Percentiles rank a stretch among this genome's conserved stretches.
Conservation (phyloP, 495 filamentous ascomycete genomes). For the Penicillium chermesinum region DNA sequence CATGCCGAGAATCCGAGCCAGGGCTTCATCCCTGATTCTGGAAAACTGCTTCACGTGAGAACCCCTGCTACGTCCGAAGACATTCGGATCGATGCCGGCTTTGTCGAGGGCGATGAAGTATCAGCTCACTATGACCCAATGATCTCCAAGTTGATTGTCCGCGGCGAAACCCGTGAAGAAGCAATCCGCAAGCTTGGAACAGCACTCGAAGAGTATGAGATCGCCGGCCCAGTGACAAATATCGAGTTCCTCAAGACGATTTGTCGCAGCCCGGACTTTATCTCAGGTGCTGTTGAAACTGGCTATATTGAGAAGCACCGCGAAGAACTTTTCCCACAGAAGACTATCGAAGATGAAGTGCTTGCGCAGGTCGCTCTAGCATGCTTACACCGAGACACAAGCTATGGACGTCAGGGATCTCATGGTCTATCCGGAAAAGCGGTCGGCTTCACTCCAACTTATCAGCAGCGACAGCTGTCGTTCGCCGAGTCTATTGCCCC, state of each 20-base stretch:
- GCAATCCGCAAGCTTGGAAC: slow-evolving; percentile 76
- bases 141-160: slow-evolving; percentile 98
- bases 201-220: slow-evolving; percentile 86
- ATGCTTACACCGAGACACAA: slow-evolving; percentile 45
- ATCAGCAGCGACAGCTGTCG: slow-evolving; percentile 50
- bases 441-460: slow-evolving; percentile 50
- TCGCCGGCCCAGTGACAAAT: slow-evolving; percentile 90
- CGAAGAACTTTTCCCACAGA: slow-evolving; percentile 61
- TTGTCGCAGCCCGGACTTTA: slow-evolving; percentile 73
- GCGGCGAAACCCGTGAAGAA: slow-evolving; percentile 67
- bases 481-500: slow-evolving; percentile 40
- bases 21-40: slow-evolving; percentile 91
- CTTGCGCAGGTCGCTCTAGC: slow-evolving; percentile 82
- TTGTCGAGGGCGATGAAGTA: slow-evolving; percentile 84
- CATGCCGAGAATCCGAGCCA: slow-evolving; percentile 91
- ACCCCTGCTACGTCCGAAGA: slow-evolving; percentile 64
- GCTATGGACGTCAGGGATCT: slow-evolving; percentile 13
- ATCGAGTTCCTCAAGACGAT: slow-evolving; percentile 92
- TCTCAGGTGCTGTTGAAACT: slow-evolving; percentile 86
- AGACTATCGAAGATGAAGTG: slow-evolving; percentile 54
- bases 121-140: slow-evolving; percentile 97
- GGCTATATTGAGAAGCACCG: slow-evolving; percentile 90
- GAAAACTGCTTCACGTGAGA: slow-evolving; percentile 75
- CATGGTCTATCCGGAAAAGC: slow-evolving; percentile 25
- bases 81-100: slow-evolving; percentile 88